A percentile compares a stretch with the other conserved stretches of the same genome.
These are phyloP conservation scores for Prasinococcaceae sp. DNA, from an alignment of 139 green algal species.

Conservation along the genomic window DNA sequence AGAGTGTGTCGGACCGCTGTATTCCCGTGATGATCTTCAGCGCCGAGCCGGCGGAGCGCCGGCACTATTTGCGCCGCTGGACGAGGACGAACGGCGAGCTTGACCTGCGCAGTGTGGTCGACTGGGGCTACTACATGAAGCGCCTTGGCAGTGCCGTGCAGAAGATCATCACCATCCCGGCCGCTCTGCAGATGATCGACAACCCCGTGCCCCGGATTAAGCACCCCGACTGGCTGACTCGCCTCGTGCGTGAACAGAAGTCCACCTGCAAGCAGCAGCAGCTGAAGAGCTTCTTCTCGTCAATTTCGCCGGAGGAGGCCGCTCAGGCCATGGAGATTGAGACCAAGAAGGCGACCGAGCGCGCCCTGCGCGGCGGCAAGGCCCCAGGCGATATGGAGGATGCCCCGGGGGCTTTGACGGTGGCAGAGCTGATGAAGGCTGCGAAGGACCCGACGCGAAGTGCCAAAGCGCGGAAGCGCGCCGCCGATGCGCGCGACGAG, in stretches of 20 bases:
- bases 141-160: constrained; percentile 78
- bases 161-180: constrained; percentile 99
- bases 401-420: too few relatives aligned
- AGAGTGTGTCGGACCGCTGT: constrained; percentile 48
- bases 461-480: background rate
- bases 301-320: background rate
- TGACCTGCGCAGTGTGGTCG: constrained; percentile 61
- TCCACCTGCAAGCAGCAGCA: constrained; percentile 56
- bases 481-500: background rate
- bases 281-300: constrained; percentile 35
- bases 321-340: too few relatives aligned
- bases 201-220: constrained; percentile 66
- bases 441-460: too few relatives aligned
- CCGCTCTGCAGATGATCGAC: constrained; percentile 74
- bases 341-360: too few relatives aligned
- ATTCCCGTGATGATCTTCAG: constrained; percentile 89
- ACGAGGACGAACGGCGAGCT: constrained; percentile 33
- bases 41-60: constrained; percentile 50
- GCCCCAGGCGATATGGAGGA: too few relatives aligned
- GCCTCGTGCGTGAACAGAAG: constrained; percentile 54
- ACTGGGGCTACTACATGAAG: constrained; percentile 95
- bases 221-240: constrained; percentile 92
- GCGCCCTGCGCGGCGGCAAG: too few relatives aligned
- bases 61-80: constrained; percentile 77
- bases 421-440: too few relatives aligned